Evolutionary conservation across 2,329 filamentous ascomycete species (phyloP).

Genomic region (Fusarium agapanthi): DNA sequence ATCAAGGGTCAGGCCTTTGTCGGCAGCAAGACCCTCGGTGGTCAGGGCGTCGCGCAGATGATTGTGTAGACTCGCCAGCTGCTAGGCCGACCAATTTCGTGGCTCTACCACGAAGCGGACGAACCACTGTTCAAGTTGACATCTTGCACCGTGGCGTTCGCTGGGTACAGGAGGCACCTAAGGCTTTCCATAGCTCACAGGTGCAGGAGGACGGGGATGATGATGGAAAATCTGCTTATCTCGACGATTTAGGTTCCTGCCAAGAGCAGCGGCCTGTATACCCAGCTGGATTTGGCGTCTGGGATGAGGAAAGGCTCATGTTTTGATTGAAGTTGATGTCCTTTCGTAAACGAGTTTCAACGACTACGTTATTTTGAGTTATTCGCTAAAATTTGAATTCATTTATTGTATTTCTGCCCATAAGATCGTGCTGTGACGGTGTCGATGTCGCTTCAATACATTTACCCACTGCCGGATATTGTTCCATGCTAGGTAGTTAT

Average conservation of each 20-base stretch:
- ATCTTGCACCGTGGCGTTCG: not conserved
- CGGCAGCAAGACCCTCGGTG: constrained; percentile 94
- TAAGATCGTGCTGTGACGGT: not conserved
- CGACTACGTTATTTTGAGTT: constrained; percentile 27
- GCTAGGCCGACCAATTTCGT: not conserved
- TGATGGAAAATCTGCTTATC: constrained; percentile 27
- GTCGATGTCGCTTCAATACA: not conserved
- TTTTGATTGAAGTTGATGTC: constrained; percentile 37
- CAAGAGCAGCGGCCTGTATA: constrained; percentile 41
- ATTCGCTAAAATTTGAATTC: constrained; percentile 22
- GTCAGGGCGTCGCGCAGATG: constrained; percentile 95
- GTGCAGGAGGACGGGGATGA: not conserved
- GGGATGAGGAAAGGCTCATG: constrained; percentile 43
- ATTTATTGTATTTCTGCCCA: not conserved
- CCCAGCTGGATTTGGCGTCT: constrained; percentile 44
- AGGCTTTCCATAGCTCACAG: not conserved
- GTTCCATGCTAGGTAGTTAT: not conserved
- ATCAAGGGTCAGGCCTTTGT: constrained; percentile 87
- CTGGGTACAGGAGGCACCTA: not conserved
- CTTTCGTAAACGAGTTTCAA: constrained; percentile 23
- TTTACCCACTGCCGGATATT: not conserved
- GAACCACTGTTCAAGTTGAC: not conserved
- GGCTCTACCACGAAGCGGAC: not conserved
- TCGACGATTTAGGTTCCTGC: constrained; percentile 38
- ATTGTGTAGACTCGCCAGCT: constrained; percentile 72